Evolutionary conservation across 768 basidiomycete species (phyloP).

Genomic region (Sarcodon aspratus): DNA sequence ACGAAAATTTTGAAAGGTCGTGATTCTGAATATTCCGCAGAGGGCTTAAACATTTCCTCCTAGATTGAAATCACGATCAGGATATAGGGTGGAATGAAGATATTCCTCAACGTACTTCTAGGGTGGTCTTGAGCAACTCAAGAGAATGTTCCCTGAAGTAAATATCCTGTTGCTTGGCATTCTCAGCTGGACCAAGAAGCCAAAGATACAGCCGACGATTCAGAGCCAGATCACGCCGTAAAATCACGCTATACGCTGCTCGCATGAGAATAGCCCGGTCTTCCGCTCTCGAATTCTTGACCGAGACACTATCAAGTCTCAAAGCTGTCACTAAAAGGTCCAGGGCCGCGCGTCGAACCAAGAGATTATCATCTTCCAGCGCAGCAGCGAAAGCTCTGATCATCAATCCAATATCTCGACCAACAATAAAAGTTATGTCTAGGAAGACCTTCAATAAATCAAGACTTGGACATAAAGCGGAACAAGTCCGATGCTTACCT

Average conservation of each 20-base stretch:
- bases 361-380: slow-evolving; percentile 86
- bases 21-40: slow-evolving; percentile 63
- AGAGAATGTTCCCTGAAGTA: slow-evolving; percentile 64
- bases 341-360: slow-evolving; percentile 78
- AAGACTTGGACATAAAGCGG: background rate
- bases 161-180: slow-evolving; percentile 57
- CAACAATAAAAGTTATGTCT: slow-evolving; percentile 66
- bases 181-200: slow-evolving; percentile 80
- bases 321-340: slow-evolving; percentile 77
- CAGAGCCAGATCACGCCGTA: slow-evolving; percentile 85
- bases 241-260: slow-evolving; percentile 78
- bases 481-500: slow-evolving; percentile 30
- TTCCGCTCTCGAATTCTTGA: slow-evolving; percentile 55
- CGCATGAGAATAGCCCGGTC: slow-evolving; percentile 81
- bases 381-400: slow-evolving; percentile 86
- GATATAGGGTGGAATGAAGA: background rate
- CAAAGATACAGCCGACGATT: slow-evolving; percentile 90
- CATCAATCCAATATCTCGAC: slow-evolving; percentile 86
- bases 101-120: slow-evolving; percentile 37
- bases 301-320: slow-evolving; percentile 57
- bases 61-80: slow-evolving; percentile 16
- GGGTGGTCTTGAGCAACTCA: slow-evolving; percentile 55
- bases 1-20: slow-evolving; percentile 95
- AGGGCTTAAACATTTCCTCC: slow-evolving; percentile 70
- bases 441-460: slow-evolving; percentile 4